A percentile compares a stretch with the other conserved stretches of the same genome.
Evolutionary conservation across 495 filamentous ascomycete genomes (phyloP).

Genomic region (Aspergillus bridgeri): DNA sequence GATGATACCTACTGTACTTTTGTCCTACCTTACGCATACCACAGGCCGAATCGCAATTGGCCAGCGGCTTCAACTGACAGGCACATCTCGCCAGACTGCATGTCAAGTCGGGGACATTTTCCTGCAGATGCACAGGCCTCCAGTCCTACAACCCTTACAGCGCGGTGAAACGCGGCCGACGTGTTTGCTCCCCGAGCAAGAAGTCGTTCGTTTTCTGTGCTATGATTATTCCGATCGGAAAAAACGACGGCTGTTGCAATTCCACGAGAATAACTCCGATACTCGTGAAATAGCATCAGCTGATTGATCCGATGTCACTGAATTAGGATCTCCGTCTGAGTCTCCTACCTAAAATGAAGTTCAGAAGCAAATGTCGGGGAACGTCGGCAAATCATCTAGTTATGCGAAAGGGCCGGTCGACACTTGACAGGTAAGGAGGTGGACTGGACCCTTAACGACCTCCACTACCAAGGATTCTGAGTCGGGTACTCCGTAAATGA

Average conservation of each 20-base stretch:
- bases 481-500: no score
- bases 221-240: not conserved
- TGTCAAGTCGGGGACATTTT: not conserved
- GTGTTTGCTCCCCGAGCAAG: not conserved
- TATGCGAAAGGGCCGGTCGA: not conserved
- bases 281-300: not conserved
- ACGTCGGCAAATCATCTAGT: not conserved
- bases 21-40: no score
- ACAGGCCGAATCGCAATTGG: no score
- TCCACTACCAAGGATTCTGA: not conserved
- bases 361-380: not conserved
- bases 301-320: not conserved
- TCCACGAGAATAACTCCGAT: not conserved
- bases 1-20: no score
- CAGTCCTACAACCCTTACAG: not conserved
- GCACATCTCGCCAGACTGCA: not conserved
- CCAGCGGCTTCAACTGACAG: no score
- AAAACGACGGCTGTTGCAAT: not conserved
- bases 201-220: not conserved
- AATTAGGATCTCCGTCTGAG: not conserved
- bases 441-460: no score
- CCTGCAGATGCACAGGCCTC: no score
- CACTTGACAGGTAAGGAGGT: no score
- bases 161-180: not conserved
- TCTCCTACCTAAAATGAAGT: not conserved